Evolutionary conservation across 129 eudicot species (phyloP).

Genomic region (Flaveria bidentis): DNA sequence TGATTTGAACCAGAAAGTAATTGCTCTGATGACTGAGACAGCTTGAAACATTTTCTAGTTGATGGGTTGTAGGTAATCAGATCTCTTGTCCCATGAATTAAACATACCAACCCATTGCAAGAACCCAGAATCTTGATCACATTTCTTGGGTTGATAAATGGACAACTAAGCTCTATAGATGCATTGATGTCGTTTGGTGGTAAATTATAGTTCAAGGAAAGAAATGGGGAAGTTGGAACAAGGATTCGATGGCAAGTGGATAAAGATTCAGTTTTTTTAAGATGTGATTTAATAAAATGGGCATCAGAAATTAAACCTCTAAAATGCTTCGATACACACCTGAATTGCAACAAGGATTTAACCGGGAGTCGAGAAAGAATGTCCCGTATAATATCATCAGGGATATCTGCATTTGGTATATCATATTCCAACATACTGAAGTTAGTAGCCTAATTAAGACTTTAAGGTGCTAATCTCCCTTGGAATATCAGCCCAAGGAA

Average conservation of each 20-base stretch:
- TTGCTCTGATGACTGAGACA: constrained; percentile 22
- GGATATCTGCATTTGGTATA: constrained; percentile 20
- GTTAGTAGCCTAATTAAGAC: background rate
- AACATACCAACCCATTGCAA: constrained; percentile 46
- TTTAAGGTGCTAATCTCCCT: background rate
- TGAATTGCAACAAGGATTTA: constrained; percentile 40
- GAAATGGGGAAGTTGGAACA: constrained; percentile 34
- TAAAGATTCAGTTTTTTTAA: constrained; percentile 20
- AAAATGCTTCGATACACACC: constrained; percentile 43
- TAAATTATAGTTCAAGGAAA: constrained; percentile 33
- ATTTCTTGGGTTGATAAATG: constrained; percentile 19
- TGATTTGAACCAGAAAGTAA: constrained; percentile 16
- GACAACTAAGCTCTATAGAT: constrained; percentile 26
- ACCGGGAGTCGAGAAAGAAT: constrained; percentile 44
- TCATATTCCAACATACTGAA: constrained; percentile 31
- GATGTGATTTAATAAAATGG: constrained; percentile 32
- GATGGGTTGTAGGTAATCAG: constrained; percentile 39
- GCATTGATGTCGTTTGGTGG: constrained; percentile 9
- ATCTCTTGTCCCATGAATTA: constrained; percentile 30
- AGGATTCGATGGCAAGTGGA: constrained; percentile 35
- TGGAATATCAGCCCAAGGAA: constrained; percentile 1
- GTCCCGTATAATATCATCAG: constrained; percentile 37
- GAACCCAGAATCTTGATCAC: constrained; percentile 39
- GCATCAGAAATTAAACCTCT: constrained; percentile 29
- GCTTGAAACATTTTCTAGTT: constrained; percentile 41